phyloP scores from a whole-genome alignment of 768 basidiomycete species.

The Termitomyces sp. region DNA sequence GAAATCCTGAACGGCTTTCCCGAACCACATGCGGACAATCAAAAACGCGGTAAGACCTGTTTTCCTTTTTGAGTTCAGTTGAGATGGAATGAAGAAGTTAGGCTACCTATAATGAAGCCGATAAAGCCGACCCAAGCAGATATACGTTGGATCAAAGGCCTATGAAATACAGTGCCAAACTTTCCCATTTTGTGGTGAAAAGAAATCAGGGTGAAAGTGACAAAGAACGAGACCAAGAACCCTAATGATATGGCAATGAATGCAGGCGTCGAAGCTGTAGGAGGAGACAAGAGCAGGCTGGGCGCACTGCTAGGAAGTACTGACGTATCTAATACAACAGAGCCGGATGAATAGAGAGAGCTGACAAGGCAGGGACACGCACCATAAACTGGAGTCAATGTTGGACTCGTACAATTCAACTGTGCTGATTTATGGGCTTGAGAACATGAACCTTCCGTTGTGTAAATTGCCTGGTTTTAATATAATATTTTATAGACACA shows the following conservation, averaged over 20 bases:
- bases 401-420: conserved; percentile 50
- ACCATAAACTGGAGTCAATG: conserved; percentile 61
- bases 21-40: conserved; percentile 75
- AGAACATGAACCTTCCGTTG: conserved; percentile 60
- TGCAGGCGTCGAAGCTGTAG: conserved; percentile 52
- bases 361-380: conserved; percentile 13
- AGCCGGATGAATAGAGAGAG: conserved; percentile 2
- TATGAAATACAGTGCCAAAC: conserved; percentile 43
- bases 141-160: conserved; percentile 47
- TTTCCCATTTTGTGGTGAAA: conserved; percentile 61
- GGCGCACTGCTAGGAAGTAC: conserved; percentile 55
- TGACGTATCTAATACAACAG: conserved; percentile 45
- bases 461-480: background rate
- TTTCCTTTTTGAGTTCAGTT: background rate
- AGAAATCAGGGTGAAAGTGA: conserved; percentile 59
- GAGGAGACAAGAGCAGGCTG: conserved; percentile 48
- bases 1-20: conserved; percentile 74
- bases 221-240: conserved; percentile 55
- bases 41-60: conserved; percentile 65
- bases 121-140: conserved; percentile 74
- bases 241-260: conserved; percentile 59
- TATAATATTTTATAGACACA: conserved; percentile 17
- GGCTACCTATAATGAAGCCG: conserved; percentile 67
- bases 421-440: conserved; percentile 39
- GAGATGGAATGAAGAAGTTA: background rate